Base-by-base conservation (phyloP, 2,329 filamentous ascomycete genomes). In the Neofusicoccum cordaticola region DNA sequence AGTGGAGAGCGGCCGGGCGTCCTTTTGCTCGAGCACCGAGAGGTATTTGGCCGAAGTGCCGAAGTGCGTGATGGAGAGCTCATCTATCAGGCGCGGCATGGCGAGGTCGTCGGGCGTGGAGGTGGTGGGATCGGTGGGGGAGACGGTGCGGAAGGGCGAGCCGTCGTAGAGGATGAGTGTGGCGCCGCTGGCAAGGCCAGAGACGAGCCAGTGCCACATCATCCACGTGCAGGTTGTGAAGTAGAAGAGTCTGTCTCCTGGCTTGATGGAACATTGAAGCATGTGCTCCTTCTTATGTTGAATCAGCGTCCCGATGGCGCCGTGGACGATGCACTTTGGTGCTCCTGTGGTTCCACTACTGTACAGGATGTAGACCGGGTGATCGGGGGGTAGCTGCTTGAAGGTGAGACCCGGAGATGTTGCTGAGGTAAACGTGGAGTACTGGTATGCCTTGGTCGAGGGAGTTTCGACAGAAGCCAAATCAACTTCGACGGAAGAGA, bases 161-260 rank as follows among this genome's bases (percentile, higher is more conserved):
- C 95, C 95, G 62, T 96, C 92, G 78, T 97, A 99, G 3, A 98
- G 84, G 19, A 98, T 84, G 12, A 98, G 82, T 0, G 92, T 94
- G 11, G 91, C 86, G 62, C 94, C 94, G 35, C 87, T 88, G 9
- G 93, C 91, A 3, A 98, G 86, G 5, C 89, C 92, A 0, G 92
- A 94, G 19, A 97, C 86, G 45, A 93, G 88, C 93, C 94, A 98
- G 76, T 98, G 94, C 93, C 93, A 97, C 94, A 98, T 98, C 93
- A 99, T 98, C 95, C 93, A 97, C 0, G 92, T 96, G 11, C 90
- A 93, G 3, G 93, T 97, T 1, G 93, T 97, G 80, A 93, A 97
- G 80, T 97, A 97, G 77, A 97, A 91, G 73, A 97, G 84, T 19
- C 89, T 85, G 47, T 93, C 91, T 2, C 83, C 81, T 0, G 89